Evolutionary conservation across 345 rosid species (phyloP).

Genomic region (Salix suchowensis): DNA sequence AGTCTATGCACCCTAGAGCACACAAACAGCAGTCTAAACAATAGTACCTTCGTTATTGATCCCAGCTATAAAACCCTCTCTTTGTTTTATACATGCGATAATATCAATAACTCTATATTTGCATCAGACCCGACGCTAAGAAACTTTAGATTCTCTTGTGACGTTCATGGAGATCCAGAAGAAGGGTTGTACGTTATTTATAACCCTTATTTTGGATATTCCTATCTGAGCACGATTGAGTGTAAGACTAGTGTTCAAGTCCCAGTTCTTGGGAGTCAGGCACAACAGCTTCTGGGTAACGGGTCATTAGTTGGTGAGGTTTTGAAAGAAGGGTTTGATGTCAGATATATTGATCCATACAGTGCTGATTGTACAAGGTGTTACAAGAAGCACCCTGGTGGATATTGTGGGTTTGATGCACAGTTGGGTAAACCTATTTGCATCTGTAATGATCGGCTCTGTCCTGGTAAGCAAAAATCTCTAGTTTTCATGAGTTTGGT

Average conservation of each 20-base stretch:
- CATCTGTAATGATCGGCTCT: slow-evolving; percentile 27
- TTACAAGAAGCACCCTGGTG: slow-evolving; percentile 1
- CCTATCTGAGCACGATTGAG: neutral
- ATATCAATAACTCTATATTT: neutral
- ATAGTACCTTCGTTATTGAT: slow-evolving; percentile 7
- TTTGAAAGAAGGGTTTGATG: slow-evolving; percentile 36
- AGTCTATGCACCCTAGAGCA: slow-evolving; percentile 12
- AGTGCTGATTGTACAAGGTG: slow-evolving; percentile 21
- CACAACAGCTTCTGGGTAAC: neutral
- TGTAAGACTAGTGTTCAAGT: slow-evolving; percentile 15
- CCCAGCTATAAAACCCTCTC: slow-evolving; percentile 4
- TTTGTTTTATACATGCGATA: slow-evolving; percentile 26
- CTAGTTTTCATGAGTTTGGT: neutral
- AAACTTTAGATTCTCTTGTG: slow-evolving; percentile 12
- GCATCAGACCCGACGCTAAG: neutral
- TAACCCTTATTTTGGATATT: no score
- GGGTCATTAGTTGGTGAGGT: slow-evolving; percentile 19
- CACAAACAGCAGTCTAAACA: slow-evolving; percentile 23
- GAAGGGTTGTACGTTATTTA: slow-evolving; percentile 25
- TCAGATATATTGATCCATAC: slow-evolving; percentile 20
- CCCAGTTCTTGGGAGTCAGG: slow-evolving; percentile 9
- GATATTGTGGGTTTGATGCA: slow-evolving; percentile 38
- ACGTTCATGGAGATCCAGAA: neutral
- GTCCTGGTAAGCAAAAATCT: slow-evolving; percentile 17
- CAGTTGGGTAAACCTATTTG: slow-evolving; percentile 23